Evolutionary conservation across 176 grass and related monocot species (phyloP).

Genomic region (Rhynchospora tenuis): DNA sequence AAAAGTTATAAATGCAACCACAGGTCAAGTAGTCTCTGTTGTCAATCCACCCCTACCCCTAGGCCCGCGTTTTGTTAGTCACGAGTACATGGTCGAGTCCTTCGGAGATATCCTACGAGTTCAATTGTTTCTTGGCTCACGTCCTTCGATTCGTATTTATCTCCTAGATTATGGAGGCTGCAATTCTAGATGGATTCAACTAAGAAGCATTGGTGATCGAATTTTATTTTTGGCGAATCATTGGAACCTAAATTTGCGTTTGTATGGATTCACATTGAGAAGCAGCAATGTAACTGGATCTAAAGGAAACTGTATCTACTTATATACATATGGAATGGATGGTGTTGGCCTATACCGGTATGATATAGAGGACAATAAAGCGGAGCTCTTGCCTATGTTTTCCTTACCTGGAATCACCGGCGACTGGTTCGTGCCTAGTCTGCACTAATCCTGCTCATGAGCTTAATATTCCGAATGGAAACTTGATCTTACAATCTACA

Average conservation of each 20-base stretch:
- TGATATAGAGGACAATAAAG: not conserved
- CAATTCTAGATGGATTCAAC: not conserved
- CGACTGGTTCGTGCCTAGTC: not conserved
- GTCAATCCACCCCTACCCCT: not conserved
- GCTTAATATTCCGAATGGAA: too few species aligned
- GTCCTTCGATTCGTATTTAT: not conserved
- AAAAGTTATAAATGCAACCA: not conserved
- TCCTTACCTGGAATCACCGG: fast-evolving
- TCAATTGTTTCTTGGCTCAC: not conserved
- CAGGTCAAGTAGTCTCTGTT: not conserved
- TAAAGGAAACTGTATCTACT: not conserved
- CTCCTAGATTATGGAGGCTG: not conserved
- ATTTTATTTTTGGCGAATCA: not conserved
- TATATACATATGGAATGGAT: not conserved
- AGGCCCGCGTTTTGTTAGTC: not conserved
- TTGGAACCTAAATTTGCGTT: not conserved
- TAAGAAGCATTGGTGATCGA: not conserved
- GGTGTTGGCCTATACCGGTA: not conserved
- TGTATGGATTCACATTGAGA: not conserved
- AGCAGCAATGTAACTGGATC: not conserved
- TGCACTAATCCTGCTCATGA: not conserved
- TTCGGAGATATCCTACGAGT: not conserved
- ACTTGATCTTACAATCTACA: too few species aligned
- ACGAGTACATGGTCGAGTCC: not conserved
- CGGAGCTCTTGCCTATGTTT: not conserved